Percentiles rank a stretch among this genome's conserved stretches.
Evolutionary conservation across 352 stramenopile genomes (phyloP).

Genomic region (Pseudoperonospora humuli): DNA sequence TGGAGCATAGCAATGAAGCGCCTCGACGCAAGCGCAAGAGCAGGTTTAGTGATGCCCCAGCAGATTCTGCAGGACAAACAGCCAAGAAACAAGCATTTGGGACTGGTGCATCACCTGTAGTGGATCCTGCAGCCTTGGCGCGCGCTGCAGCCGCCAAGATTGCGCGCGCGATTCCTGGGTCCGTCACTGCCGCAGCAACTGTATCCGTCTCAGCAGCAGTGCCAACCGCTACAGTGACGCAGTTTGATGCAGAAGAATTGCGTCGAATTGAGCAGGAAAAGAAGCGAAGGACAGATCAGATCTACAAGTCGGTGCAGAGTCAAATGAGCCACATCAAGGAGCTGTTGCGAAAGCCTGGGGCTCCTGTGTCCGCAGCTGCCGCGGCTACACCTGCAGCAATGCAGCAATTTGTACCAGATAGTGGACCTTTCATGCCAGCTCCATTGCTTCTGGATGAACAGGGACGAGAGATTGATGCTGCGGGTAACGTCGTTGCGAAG

Average conservation of each 20-base stretch:
- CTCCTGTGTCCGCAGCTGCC: constrained; percentile 1
- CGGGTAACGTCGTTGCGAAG: constrained; percentile 60
- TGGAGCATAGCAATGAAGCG: constrained; percentile 24
- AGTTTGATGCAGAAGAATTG: constrained; percentile 26
- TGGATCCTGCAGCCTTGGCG: constrained; percentile 55
- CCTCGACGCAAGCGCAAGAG: constrained; percentile 70
- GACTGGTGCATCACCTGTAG: neutral
- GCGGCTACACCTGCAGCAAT: neutral
- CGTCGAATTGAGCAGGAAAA: constrained; percentile 46
- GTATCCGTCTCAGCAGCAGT: neutral
- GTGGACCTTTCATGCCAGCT: constrained; percentile 58
- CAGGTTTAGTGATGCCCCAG: constrained; percentile 67
- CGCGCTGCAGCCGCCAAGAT: constrained; percentile 73
- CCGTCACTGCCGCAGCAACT: neutral
- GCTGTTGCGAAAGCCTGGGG: constrained; percentile 44
- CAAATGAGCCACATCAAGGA: constrained; percentile 76
- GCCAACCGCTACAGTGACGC: neutral
- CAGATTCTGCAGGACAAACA: constrained; percentile 9
- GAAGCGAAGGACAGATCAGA: constrained; percentile 54
- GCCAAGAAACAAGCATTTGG: constrained; percentile 9
- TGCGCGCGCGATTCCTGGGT: constrained; percentile 42
- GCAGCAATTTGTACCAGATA: neutral
- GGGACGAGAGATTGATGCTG: constrained; percentile 66
- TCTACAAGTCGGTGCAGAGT: constrained; percentile 79
- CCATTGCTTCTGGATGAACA: constrained; percentile 72